Evolutionary conservation across 2,329 filamentous ascomycete genomes (phyloP), one percentile per base, ranked within the genome.

Genomic region (Lachnellula occidentalis): DNA sequence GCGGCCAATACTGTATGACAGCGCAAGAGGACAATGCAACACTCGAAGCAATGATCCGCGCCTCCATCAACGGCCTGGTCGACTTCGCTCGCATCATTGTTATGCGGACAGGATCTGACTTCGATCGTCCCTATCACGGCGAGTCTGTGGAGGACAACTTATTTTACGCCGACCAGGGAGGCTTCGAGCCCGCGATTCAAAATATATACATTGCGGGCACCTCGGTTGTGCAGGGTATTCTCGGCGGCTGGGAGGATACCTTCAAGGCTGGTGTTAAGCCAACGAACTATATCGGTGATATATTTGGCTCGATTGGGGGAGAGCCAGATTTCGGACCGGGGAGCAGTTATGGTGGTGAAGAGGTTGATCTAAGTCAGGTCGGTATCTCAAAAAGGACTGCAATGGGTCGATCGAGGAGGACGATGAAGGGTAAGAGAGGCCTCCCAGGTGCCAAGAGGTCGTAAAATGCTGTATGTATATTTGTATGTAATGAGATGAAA

Each of bases 11-110:
- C 71, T 89, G 86, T 72, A 81, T 85, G 70, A 86, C 79, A 1
- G 85, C 85, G 0, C 86, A 89, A 67, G 87, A 90, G 69, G 86
- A 90, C 66, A 88, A 85, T 62, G 86, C 85, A 0, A 80, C 79
- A 0, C 77, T 89, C 1, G 84, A 86, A 62, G 85, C 80, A 4
- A 72, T 90, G 24, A 69, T 88, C 21, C 78, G 86, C 15, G 78
- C 78, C 1, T 78, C 82, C 0, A 70, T 79, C 21, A 74, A 75
- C 58, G 77, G 79, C 2, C 65, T 81, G 4, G 78, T 85, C 4
- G 86, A 90, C 67, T 90, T 87, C 69, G 69, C 74, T 5, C 78
- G 87, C 3, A 77, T 87, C 58, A 84, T 90, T 52, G 70, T 89
- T 55, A 81, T 89, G 77, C 78, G 87, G 31, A 83, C 83, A 64